These are phyloP conservation scores for Avena eriantha DNA, from an alignment of 176 grass and related monocot species.

Conservation along the genomic window DNA sequence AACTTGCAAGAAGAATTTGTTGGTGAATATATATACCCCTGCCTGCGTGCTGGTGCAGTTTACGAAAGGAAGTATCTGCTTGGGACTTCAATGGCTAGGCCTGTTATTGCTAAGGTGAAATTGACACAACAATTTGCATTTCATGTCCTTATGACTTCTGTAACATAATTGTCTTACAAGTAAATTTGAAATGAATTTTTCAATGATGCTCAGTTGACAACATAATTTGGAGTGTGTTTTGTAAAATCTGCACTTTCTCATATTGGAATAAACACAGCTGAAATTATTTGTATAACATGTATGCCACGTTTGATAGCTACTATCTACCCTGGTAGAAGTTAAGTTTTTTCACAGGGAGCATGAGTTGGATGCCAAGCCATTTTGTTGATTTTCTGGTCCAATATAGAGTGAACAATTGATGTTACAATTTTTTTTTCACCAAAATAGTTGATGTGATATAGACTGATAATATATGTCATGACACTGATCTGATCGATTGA, in stretches of 20 bases:
- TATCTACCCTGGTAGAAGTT: background rate
- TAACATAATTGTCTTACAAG: background rate
- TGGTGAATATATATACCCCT: slow-evolving; percentile 87
- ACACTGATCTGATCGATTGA: background rate
- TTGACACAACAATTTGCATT: background rate
- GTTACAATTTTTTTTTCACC: background rate
- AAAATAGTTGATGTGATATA: slow-evolving; percentile 2
- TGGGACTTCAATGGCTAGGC: slow-evolving; percentile 97
- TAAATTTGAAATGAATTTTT: background rate
- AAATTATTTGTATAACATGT: background rate
- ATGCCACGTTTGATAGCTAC: slow-evolving; percentile 17
- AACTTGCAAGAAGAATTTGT: slow-evolving; percentile 98
- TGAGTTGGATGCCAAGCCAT: background rate
- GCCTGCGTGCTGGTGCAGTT: slow-evolving; percentile 88
- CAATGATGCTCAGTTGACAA: background rate
- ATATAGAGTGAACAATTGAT: background rate
- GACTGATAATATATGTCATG: background rate
- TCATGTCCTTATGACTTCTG: background rate
- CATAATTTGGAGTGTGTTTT: background rate
- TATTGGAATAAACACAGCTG: background rate
- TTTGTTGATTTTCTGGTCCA: background rate
- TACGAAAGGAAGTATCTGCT: slow-evolving; percentile 99
- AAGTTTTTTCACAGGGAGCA: slow-evolving; percentile 17
- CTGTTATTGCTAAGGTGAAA: slow-evolving; percentile 95
- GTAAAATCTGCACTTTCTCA: background rate